Evolutionary conservation across 129 eudicot genomes (phyloP).

Genomic region (Flaveria sonorensis): DNA sequence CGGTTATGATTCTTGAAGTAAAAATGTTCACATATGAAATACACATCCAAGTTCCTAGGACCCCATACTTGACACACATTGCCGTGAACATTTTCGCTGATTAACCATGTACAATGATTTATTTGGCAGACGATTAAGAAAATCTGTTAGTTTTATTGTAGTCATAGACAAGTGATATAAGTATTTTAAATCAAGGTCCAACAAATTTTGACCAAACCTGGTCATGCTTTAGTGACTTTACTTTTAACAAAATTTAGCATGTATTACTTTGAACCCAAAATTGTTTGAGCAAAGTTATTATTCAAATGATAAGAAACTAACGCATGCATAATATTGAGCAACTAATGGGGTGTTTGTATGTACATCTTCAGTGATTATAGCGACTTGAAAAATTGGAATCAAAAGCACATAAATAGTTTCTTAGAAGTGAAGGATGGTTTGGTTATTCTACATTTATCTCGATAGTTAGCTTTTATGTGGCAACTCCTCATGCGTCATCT

Average conservation of each 20-base stretch:
- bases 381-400: conserved; percentile 12
- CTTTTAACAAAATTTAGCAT: conserved; percentile 9
- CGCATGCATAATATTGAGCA: neutral
- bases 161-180: conserved; percentile 5
- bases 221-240: conserved; percentile 5
- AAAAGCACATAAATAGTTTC: neutral
- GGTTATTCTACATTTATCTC: conserved; percentile 7
- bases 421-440: conserved; percentile 2
- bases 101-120: neutral
- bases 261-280: neutral
- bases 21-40: neutral
- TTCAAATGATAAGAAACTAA: neutral
- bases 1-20: neutral
- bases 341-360: conserved; percentile 15
- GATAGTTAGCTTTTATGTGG: neutral
- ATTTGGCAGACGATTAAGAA: conserved; percentile 1
- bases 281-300: conserved; percentile 4
- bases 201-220: neutral
- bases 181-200: neutral
- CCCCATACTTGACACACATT: neutral
- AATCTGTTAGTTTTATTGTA: neutral
- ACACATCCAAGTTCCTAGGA: neutral
- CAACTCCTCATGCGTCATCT: neutral
- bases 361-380: conserved; percentile 13
- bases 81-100: neutral